Percentiles rank a stretch among this genome's conserved stretches.
Conservation (phyloP, 1,139 yeast genomes). For the Saccharomyces hybrid region DNA sequence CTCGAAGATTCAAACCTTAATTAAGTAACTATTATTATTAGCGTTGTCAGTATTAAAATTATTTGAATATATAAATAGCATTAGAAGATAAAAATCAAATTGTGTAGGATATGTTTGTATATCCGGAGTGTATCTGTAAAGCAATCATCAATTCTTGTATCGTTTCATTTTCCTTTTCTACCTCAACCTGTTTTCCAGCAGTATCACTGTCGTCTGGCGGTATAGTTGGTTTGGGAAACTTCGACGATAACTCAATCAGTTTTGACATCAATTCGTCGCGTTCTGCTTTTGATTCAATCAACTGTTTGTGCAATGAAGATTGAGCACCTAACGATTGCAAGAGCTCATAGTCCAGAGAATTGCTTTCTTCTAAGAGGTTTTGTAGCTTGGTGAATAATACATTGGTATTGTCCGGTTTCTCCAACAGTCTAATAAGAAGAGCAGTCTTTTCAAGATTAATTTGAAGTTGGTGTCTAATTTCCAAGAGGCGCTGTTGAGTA, state of each 20-base stretch:
- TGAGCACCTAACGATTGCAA: neutral
- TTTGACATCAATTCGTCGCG: neutral
- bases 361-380: slow-evolving; percentile 11
- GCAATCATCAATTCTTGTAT: slow-evolving; percentile 17
- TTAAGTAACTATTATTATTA: neutral
- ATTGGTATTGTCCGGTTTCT: slow-evolving; percentile 9
- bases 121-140: slow-evolving; percentile 15
- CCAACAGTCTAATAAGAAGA: slow-evolving; percentile 18
- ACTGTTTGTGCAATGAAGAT: neutral
- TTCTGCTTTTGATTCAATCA: neutral
- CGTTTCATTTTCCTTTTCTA: slow-evolving; percentile 10
- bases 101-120: neutral
- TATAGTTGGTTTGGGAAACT: neutral
- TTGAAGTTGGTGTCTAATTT: slow-evolving; percentile 19
- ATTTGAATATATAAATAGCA: neutral
- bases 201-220: neutral
- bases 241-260: neutral
- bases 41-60: neutral
- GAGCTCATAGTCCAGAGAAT: slow-evolving; percentile 10
- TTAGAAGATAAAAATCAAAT: neutral
- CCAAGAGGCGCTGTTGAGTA: slow-evolving; percentile 13
- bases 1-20: neutral
- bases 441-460: slow-evolving; percentile 22
- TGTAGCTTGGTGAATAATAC: slow-evolving; percentile 10
- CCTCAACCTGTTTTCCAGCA: slow-evolving; percentile 1